Conservation (phyloP, 2,329 filamentous ascomycete genomes). For the Chrysoporthe puriensis region DNA sequence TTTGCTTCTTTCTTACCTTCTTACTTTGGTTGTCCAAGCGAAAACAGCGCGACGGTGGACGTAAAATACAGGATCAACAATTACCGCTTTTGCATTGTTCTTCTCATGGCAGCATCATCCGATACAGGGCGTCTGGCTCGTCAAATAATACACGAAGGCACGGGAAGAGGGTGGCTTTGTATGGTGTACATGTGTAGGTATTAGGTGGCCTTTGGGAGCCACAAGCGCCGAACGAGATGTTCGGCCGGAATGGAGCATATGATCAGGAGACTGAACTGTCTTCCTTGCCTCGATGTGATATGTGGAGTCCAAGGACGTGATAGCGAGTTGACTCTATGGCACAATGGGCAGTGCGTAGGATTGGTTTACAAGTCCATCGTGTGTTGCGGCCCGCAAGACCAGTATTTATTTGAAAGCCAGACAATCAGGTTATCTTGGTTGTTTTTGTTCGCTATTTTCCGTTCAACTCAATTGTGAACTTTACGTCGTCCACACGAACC, state of each 20-base stretch:
- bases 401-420: no score
- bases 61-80: not conserved
- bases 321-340: no score
- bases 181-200: not conserved
- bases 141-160: not conserved
- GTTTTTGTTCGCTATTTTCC: no score
- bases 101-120: not conserved
- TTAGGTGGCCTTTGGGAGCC: not conserved
- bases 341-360: no score
- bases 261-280: not conserved
- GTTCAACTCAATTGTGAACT: no score
- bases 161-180: not conserved
- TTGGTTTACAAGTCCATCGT: no score
- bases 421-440: no score
- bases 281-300: not conserved
- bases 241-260: not conserved
- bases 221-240: not conserved
- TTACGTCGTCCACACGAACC: no score
- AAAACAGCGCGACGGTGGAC: not conserved
- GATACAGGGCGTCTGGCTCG: not conserved
- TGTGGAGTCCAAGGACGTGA: not conserved
- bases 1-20: not conserved
- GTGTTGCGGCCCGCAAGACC: no score
- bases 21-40: not conserved
- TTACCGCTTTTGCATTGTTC: not conserved